Evolutionary conservation across 148 eudicot species (phyloP).

Genomic region (Camellia sinensis): DNA sequence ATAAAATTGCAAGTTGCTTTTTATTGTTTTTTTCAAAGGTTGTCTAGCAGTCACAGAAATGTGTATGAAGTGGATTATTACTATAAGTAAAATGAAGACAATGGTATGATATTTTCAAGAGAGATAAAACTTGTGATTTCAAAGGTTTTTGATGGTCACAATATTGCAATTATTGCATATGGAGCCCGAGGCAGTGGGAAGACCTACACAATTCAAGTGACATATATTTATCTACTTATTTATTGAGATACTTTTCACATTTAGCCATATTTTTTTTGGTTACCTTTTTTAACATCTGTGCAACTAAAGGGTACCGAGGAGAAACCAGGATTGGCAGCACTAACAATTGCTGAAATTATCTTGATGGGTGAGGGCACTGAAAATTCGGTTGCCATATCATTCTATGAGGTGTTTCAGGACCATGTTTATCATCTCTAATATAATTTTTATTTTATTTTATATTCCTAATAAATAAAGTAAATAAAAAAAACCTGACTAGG

Average conservation of each 20-base stretch:
- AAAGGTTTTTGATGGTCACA: constrained; percentile 54
- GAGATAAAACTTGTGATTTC: constrained; percentile 66
- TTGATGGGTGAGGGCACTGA: constrained; percentile 41
- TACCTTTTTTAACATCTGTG: not conserved
- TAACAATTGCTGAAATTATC: constrained; percentile 53
- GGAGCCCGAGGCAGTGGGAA: constrained; percentile 92
- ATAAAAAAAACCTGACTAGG: too few species aligned
- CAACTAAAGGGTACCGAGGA: constrained; percentile 61
- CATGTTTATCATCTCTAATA: constrained; percentile 51
- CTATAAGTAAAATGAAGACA: constrained; percentile 54
- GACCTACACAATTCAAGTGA: constrained; percentile 72
- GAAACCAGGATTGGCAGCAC: constrained; percentile 57
- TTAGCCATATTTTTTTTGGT: not conserved
- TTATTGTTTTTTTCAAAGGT: too few species aligned
- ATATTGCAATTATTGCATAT: constrained; percentile 59
- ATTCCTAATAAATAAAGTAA: too few species aligned
- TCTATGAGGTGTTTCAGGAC: constrained; percentile 71
- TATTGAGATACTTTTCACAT: not conserved
- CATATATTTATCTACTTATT: not conserved
- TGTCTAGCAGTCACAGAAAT: constrained; percentile 43
- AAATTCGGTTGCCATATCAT: constrained; percentile 50
- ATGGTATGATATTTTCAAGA: constrained; percentile 37
- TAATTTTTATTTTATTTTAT: too few species aligned
- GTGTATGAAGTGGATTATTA: constrained; percentile 65
- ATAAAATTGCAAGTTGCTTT: too few species aligned